These are phyloP conservation scores for Tolypocladium ophioglossoides DNA, from an alignment of 2,329 filamentous ascomycete species.

Conservation along the genomic window DNA sequence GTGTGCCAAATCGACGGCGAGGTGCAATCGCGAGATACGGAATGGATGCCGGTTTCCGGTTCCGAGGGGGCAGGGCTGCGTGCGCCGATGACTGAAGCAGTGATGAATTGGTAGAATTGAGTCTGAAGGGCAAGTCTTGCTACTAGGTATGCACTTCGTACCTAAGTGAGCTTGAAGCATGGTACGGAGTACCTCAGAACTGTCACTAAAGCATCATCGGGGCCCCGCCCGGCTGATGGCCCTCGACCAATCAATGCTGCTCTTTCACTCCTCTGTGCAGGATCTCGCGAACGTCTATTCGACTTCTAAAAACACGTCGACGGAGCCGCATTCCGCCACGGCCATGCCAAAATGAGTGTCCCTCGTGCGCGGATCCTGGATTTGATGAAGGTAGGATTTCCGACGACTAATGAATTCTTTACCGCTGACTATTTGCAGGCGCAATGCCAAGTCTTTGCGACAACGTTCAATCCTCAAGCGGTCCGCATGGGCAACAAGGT, in stretches of 20 bases:
- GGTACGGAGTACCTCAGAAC: not conserved
- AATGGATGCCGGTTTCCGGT: not conserved
- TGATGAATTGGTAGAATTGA: no score
- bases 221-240: not conserved
- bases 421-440: constrained; percentile 39
- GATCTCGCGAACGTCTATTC: constrained; percentile 12
- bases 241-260: constrained; percentile 4
- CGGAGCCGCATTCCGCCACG: constrained; percentile 10
- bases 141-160: no score
- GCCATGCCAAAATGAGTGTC: constrained; percentile 45
- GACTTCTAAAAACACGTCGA: constrained; percentile 13
- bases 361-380: constrained; percentile 53
- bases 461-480: constrained; percentile 78
- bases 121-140: not conserved
- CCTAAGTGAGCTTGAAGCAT: not conserved
- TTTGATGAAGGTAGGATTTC: constrained; percentile 61
- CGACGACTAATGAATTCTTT: not conserved
- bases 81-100: not conserved
- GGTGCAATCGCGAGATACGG: no score
- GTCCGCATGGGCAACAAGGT: constrained; percentile 84
- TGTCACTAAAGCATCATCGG: no score
- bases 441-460: constrained; percentile 87
- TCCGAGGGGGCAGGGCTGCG: not conserved
- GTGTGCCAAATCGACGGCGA: not conserved
- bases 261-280: not conserved